Percentiles rank a stretch among this genome's conserved stretches.
Evolutionary conservation across 1,284 basidiomycete genomes (phyloP).

Genomic region (Puccinia coronata): DNA sequence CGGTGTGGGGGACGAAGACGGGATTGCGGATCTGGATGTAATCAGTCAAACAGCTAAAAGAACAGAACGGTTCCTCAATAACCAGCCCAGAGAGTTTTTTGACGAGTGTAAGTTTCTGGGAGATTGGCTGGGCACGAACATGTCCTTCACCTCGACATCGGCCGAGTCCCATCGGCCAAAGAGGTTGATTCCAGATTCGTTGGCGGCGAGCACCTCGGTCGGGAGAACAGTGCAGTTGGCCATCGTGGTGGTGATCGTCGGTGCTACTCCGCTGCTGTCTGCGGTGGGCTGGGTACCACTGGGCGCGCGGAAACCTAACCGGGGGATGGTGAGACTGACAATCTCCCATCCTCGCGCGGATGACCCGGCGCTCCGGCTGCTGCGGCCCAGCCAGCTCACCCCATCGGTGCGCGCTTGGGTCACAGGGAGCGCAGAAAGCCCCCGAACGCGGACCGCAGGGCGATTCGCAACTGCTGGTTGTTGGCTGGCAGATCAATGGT

Average conservation of each 20-base stretch:
- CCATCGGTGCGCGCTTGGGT: no score
- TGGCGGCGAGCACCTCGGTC: slow-evolving; percentile 40
- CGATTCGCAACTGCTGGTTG: no score
- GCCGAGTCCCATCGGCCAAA: slow-evolving; percentile 47
- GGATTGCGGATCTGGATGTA: slow-evolving; percentile 99
- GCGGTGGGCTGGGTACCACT: background rate
- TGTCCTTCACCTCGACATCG: slow-evolving; percentile 93
- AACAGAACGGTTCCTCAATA: background rate
- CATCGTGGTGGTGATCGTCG: slow-evolving; percentile 4
- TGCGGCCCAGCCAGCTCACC: no score
- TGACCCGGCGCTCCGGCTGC: no score
- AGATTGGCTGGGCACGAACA: slow-evolving; percentile 60
- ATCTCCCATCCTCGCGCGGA: background rate
- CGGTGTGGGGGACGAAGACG: slow-evolving; percentile 89
- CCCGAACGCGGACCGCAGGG: no score
- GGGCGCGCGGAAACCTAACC: background rate
- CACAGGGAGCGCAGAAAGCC: no score
- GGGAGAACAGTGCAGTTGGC: slow-evolving; percentile 38
- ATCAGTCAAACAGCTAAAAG: slow-evolving; percentile 75
- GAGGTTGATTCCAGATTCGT: slow-evolving; percentile 43
- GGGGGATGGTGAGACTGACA: slow-evolving; percentile 8
- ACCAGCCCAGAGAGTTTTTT: background rate
- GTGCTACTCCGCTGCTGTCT: background rate
- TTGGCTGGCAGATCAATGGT: no score
- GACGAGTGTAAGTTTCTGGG: background rate